Base-by-base conservation (phyloP, 768 basidiomycete species). In the Suillus sp. region DNA sequence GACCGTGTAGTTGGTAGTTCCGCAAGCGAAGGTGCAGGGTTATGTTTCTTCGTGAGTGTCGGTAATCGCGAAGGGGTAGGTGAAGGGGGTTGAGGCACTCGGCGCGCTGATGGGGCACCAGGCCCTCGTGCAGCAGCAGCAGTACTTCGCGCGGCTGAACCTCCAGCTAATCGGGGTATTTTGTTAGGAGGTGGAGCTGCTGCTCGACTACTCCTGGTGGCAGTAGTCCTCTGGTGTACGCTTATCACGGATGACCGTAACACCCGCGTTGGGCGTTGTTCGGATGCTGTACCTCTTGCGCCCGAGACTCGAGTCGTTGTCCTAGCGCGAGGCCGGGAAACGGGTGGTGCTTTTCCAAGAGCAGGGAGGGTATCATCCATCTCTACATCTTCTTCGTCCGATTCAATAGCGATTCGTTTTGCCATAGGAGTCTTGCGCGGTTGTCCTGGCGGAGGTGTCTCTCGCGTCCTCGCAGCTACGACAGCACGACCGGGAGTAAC, bases 341-440 rank as follows among this genome's bases (percentile, higher is more conserved):
- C 70, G 0, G 78, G 74, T 2, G 86, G 85, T 10, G 80, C 83
- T 25, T 79, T 73, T 38, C 81, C 83, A 20, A 92, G 78, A 8
- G 86, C 83, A 37, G 90, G 91, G 9, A 92, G 78, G 3, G 85
- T 80, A 68, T 91, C 89, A 47, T 83, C 82, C 27, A 78, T 80
- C 65, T 85, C 87, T 25, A 72, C 76, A 50, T 78, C 87, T 48
- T 91, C 51, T 53, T 53, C 85, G 54, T 89, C 89, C 3, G 88
- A 87, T 65, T 90, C 90, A 59, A 83, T 80, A 1, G 86, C 86
- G 11, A 81, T 65, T 43, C 91, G 86, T 76, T 95, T 93, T 53
- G 86, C 81, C 60, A 86, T 83, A 0, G 95, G 95, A 1, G 94
- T 95, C 79, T 96, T 97, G 67, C 89, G 87, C 35, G 91, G 93